Evolutionary conservation across 495 filamentous ascomycete genomes (phyloP), one percentile per base, ranked within the genome.

Genomic region (Hypomontagnella submonticulosa): DNA sequence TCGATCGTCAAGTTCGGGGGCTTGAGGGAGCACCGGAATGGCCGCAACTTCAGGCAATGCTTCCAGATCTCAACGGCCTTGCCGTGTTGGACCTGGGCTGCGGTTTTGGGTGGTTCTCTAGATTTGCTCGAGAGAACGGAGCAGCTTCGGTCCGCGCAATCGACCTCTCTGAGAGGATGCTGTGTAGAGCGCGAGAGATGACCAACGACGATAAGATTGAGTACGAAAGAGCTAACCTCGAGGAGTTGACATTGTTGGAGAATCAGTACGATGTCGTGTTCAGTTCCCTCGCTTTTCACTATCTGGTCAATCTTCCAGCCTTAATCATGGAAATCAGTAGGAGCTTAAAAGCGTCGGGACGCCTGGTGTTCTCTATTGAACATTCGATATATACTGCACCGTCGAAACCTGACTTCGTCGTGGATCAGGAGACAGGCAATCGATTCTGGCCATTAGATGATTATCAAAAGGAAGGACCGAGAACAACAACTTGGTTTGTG

Each of bases 331-430:
- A 74, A 38, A 63, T 77, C n/a, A 49, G 68, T 18, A 54, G 62
- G 27, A 63, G 66, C 32, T 55, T 78, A 11, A 63, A 64, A 27
- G 47, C 75, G 4, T 73, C 72, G 0, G 77, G 71, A 4, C 58
- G 48, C 2, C 65, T 79, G 6, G 70, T 75, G 13, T 79, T 76
- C 47, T 75, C 73, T 0, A 57, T 78, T 12, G 76, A 78, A 49
- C 78, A 80, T 49, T 76, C 76, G 7, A 71, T 78, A 40, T 75
- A 69, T 41, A 76, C 77, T 47, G 75, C 77, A 9, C 77, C 78
- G 27, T 61, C 63, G 0, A 66, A 53, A 10, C 71, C 66, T 7
- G 49, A 47, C 11, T 63, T 75, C 19, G 42, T 72, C 5, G 23
- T 62, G 12, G 68, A 76, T 41, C 34, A 57, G 30, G 63, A 67